These are phyloP conservation scores for Aristolochia californica DNA, from an alignment of 164 flowering plant genomes.

Conservation along the genomic window DNA sequence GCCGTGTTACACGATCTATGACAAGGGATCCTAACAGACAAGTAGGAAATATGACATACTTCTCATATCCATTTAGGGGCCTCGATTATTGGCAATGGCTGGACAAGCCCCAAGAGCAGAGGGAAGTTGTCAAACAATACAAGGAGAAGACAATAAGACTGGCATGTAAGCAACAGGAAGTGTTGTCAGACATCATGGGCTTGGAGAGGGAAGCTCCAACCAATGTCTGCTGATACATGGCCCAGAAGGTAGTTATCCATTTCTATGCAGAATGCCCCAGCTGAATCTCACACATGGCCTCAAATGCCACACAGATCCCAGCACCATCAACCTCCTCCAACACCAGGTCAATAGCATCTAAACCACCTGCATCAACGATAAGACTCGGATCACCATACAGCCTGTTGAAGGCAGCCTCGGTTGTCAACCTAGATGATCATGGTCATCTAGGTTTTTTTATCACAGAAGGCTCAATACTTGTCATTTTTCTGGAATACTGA, in stretches of 20 bases:
- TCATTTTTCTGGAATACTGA: no score
- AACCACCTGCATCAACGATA: conserved; percentile 66
- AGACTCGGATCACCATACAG: conserved; percentile 79
- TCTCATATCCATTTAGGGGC: conserved; percentile 54
- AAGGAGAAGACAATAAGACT: conserved; percentile 61
- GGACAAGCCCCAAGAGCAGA: conserved; percentile 75
- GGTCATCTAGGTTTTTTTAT: conserved; percentile 85
- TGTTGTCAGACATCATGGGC: conserved; percentile 76
- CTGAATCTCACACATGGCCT: conserved; percentile 82
- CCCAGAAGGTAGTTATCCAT: conserved; percentile 72
- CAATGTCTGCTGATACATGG: conserved; percentile 81
- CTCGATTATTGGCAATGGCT: conserved; percentile 87
- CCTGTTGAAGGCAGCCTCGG: conserved; percentile 73
- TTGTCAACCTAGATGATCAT: conserved; percentile 82
- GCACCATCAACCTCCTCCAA: conserved; percentile 68
- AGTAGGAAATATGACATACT: conserved; percentile 74
- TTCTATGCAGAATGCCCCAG: conserved; percentile 79
- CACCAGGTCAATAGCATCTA: conserved; percentile 83
- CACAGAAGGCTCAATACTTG: no score
- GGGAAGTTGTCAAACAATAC: conserved; percentile 38
- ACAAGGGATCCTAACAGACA: conserved; percentile 70
- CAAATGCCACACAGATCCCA: conserved; percentile 86
- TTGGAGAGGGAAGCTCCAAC: conserved; percentile 62
- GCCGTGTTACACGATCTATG: no score
- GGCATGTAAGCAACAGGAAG: conserved; percentile 66